Conservation (phyloP, 257 asterid species). For the Fraxinus quadrangulata region DNA sequence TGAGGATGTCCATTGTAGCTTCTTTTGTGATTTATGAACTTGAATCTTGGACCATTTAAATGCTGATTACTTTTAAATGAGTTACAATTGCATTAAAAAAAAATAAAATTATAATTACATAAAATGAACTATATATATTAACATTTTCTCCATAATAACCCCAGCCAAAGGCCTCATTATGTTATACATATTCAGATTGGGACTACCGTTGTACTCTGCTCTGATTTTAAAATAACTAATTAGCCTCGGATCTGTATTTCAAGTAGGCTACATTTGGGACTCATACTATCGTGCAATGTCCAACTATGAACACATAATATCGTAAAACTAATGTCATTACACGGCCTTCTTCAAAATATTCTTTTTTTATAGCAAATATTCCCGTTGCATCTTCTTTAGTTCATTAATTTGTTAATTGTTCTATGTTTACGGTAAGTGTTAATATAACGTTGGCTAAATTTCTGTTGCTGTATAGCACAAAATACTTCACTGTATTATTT, state of each 20-base stretch:
- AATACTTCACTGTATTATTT: neutral
- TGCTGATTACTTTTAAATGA: too few relatives aligned
- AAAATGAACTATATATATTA: too few relatives aligned
- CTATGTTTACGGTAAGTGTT: too few relatives aligned
- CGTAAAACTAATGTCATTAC: neutral
- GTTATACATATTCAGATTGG: neutral
- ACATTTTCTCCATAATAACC: neutral
- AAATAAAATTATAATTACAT: too few relatives aligned
- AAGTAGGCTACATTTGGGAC: neutral
- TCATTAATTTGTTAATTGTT: neutral
- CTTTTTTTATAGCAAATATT: neutral
- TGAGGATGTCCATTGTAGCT: too few relatives aligned
- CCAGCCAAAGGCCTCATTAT: neutral
- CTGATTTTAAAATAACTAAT: neutral
- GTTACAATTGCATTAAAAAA: too few relatives aligned
- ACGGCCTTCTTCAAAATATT: neutral
- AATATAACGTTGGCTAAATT: too few relatives aligned
- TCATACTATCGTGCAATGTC: neutral
- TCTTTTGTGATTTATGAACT: slow-evolving; percentile 12
- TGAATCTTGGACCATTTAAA: neutral
- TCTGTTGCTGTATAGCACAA: too few relatives aligned
- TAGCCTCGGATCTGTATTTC: neutral
- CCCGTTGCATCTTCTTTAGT: neutral
- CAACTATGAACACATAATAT: slow-evolving; percentile 2
- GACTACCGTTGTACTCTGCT: neutral